Evolutionary conservation across 2,329 filamentous ascomycete species (phyloP).

Genomic region (Cucurbitaria berberidis): DNA sequence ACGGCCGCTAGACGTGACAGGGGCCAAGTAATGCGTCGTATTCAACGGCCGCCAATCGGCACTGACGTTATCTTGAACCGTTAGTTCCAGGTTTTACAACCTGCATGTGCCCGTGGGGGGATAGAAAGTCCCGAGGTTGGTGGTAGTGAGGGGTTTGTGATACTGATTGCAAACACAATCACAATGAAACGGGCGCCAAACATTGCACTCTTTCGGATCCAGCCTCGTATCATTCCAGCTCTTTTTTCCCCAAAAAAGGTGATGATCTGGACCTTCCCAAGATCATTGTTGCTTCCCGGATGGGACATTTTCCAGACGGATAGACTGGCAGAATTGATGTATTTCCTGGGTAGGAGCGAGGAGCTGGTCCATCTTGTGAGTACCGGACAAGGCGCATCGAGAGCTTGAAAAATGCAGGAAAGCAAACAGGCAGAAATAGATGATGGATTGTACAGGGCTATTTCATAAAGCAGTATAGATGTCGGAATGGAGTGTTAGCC

Average conservation of each 20-base stretch:
- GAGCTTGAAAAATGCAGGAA: background rate
- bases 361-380: background rate
- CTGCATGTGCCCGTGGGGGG: slow-evolving; percentile 5
- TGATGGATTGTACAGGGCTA: no score
- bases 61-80: background rate
- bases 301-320: background rate
- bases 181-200: background rate
- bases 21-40: slow-evolving; percentile 17
- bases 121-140: background rate
- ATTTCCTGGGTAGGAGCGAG: background rate
- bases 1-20: slow-evolving; percentile 10
- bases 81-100: slow-evolving; percentile 9
- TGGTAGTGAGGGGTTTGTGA: background rate
- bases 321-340: background rate
- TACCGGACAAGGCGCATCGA: background rate
- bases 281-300: background rate
- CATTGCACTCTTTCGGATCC: no score
- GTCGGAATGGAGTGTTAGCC: background rate
- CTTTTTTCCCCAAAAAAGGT: background rate
- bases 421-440: background rate
- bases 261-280: background rate
- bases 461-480: background rate
- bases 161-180: background rate
- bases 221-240: no score
- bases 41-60: slow-evolving; percentile 13